These are phyloP conservation scores for Mycosphaerelloides madeirae DNA, from an alignment of 2,329 filamentous ascomycete species.

Conservation along the genomic window DNA sequence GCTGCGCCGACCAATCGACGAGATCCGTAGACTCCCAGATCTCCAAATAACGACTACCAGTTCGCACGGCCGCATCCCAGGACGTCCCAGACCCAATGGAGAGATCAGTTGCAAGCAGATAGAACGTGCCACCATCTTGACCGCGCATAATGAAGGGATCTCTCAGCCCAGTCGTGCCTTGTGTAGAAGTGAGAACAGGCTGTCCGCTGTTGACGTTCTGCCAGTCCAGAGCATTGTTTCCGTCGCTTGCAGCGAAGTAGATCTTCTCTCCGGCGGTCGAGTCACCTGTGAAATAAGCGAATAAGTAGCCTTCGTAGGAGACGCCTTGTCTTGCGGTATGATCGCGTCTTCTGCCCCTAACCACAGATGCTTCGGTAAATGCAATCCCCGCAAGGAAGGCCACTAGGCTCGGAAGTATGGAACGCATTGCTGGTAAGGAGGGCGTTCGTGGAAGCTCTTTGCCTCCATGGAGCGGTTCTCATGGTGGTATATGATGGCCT, in stretches of 20 bases:
- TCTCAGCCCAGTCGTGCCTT: slow-evolving; percentile 48
- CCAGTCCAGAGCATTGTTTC: slow-evolving; percentile 52
- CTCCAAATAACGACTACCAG: slow-evolving; percentile 48
- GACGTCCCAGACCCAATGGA: slow-evolving; percentile 53
- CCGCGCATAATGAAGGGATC: slow-evolving; percentile 53
- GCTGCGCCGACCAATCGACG: slow-evolving; percentile 48
- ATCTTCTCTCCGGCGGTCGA: slow-evolving; percentile 48
- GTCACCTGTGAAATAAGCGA: slow-evolving; percentile 50
- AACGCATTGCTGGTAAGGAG: too few species aligned
- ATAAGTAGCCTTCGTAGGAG: slow-evolving; percentile 42
- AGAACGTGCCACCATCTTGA: slow-evolving; percentile 49
- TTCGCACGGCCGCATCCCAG: slow-evolving; percentile 46
- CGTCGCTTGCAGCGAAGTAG: slow-evolving; percentile 49
- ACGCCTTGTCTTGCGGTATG: slow-evolving; percentile 4
- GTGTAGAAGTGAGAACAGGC: slow-evolving; percentile 43
- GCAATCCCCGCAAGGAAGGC: too few species aligned
- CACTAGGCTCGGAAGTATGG: too few species aligned
- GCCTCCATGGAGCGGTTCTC: too few species aligned
- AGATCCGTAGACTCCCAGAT: slow-evolving; percentile 52
- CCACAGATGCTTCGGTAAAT: too few species aligned
- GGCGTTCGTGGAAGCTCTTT: too few species aligned
- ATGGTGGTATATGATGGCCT: too few species aligned
- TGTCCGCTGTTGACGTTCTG: slow-evolving; percentile 46
- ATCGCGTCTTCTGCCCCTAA: too few species aligned
- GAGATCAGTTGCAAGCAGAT: slow-evolving; percentile 50